Evolutionary conservation across 139 green algal genomes (phyloP).

Genomic region (Auxenochlorella protothecoides): DNA sequence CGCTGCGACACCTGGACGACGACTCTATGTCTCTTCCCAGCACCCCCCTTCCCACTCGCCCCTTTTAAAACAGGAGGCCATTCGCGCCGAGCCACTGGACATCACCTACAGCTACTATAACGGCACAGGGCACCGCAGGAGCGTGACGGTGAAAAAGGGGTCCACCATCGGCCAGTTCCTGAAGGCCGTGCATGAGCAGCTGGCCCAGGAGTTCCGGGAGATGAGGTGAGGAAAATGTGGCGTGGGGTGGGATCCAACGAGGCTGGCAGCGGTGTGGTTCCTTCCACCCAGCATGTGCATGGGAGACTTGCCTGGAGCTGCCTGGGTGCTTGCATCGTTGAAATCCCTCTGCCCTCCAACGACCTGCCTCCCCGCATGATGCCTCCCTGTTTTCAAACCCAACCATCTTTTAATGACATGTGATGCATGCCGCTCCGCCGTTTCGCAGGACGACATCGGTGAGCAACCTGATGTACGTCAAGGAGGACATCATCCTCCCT

Average conservation of each 20-base stretch:
- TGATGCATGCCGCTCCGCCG: no score
- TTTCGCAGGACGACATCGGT: constrained; percentile 22
- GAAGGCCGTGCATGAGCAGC: constrained; percentile 71
- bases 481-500: constrained; percentile 90
- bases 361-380: background rate
- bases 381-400: background rate
- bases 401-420: no score
- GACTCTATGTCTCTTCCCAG: background rate
- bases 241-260: background rate
- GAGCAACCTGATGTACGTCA: constrained; percentile 93
- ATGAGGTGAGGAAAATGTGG: constrained; percentile 37
- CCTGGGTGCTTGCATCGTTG: background rate
- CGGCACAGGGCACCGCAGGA: constrained; percentile 70
- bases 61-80: constrained; percentile 27
- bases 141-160: constrained; percentile 42
- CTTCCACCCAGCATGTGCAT: background rate
- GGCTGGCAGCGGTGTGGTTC: background rate
- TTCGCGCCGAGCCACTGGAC: constrained; percentile 74
- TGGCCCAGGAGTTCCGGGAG: constrained; percentile 79
- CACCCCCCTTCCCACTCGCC: background rate
- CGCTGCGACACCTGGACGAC: constrained; percentile 18
- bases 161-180: constrained; percentile 82
- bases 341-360: background rate
- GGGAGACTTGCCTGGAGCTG: background rate
- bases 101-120: constrained; percentile 97